Conservation (phyloP, 306 rosid genomes). For the Pyrus bretschneideri region DNA sequence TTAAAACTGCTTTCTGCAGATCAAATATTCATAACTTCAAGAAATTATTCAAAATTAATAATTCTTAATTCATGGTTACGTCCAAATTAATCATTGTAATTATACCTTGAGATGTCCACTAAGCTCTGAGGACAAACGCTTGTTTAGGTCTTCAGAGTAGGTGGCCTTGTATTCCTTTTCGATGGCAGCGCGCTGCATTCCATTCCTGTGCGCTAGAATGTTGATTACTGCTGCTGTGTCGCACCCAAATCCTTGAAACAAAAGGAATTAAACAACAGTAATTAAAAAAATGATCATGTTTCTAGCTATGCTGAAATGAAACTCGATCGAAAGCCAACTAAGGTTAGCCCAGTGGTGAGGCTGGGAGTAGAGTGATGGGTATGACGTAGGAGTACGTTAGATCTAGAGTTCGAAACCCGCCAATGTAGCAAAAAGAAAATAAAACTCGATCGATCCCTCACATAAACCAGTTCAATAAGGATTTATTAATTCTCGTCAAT, state of each 20-base stretch:
- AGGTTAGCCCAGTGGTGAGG: neutral
- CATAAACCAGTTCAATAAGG: neutral
- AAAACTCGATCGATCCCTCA: neutral
- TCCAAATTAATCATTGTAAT: neutral
- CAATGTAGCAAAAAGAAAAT: neutral
- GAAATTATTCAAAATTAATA: no score
- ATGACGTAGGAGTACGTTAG: neutral
- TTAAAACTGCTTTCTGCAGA: slow-evolving; percentile 53
- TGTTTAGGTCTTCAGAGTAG: slow-evolving; percentile 53
- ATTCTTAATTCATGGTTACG: no score
- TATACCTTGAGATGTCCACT: slow-evolving; percentile 55
- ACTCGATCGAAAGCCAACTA: neutral
- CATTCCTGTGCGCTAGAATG: slow-evolving; percentile 65
- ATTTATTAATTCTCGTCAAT: neutral
- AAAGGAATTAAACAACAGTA: neutral
- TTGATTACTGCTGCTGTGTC: slow-evolving; percentile 61
- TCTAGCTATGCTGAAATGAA: neutral
- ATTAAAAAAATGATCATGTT: neutral
- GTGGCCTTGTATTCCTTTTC: slow-evolving; percentile 59
- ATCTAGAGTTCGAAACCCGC: neutral
- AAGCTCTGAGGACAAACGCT: slow-evolving; percentile 64
- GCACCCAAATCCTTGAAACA: slow-evolving; percentile 61
- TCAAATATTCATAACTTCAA: no score
- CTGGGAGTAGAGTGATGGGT: neutral
- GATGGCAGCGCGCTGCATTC: slow-evolving; percentile 56